Evolutionary conservation across 768 basidiomycete species (phyloP).

Genomic region (Russula sp.): DNA sequence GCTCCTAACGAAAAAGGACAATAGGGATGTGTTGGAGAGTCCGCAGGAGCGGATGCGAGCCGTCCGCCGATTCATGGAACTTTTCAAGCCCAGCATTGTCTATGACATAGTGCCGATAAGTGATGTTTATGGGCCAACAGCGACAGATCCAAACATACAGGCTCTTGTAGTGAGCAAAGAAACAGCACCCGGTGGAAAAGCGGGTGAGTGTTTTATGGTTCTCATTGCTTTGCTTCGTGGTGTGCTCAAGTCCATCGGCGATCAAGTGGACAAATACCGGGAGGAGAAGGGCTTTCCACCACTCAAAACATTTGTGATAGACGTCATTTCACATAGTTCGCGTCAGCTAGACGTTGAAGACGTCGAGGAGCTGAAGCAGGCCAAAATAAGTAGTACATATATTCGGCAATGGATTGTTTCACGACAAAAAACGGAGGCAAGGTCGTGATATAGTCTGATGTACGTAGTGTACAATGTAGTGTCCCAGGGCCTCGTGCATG

Average conservation of each 20-base stretch:
- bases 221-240: background rate
- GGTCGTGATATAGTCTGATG: background rate
- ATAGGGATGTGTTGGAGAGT: slow-evolving; percentile 59
- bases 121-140: slow-evolving; percentile 92
- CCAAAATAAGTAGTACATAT: slow-evolving; percentile 92
- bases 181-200: slow-evolving; percentile 65
- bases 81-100: slow-evolving; percentile 59
- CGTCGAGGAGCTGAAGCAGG: slow-evolving; percentile 56
- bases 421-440: slow-evolving; percentile 1
- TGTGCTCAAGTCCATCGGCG: background rate
- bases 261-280: slow-evolving; percentile 57
- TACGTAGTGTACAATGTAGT: background rate
- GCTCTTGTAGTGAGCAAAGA: slow-evolving; percentile 89
- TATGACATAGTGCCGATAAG: slow-evolving; percentile 66
- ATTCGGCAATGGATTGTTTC: slow-evolving; percentile 81
- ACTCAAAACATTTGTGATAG: slow-evolving; percentile 70
- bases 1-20: slow-evolving; percentile 63
- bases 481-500: background rate
- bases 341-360: slow-evolving; percentile 57
- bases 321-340: slow-evolving; percentile 73
- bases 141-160: slow-evolving; percentile 80
- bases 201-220: slow-evolving; percentile 44
- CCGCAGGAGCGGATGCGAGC: slow-evolving; percentile 46
- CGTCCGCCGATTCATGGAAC: slow-evolving; percentile 60
- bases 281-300: slow-evolving; percentile 46